Evolutionary conservation across 345 rosid genomes (phyloP).

Genomic region (Triadica sebifera): DNA sequence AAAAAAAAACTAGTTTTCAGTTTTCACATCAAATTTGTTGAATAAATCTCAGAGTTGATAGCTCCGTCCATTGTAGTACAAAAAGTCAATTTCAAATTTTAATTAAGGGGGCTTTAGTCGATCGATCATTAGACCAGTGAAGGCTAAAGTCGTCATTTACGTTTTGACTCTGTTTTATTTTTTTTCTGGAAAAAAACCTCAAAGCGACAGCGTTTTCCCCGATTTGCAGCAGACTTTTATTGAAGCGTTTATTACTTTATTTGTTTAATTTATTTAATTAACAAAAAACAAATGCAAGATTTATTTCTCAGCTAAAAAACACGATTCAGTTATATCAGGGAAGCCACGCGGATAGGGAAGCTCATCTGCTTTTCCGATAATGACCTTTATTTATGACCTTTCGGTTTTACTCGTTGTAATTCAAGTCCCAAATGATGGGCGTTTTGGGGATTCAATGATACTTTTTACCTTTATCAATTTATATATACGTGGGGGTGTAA

Average conservation of each 20-base stretch:
- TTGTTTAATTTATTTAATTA: neutral
- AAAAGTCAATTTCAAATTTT: neutral
- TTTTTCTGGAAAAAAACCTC: too few relatives aligned
- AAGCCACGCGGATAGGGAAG: neutral
- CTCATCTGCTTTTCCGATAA: neutral
- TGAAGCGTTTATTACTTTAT: neutral
- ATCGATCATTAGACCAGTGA: neutral
- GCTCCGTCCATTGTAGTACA: neutral
- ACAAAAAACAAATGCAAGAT: too few relatives aligned
- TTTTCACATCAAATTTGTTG: neutral
- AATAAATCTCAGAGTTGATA: too few relatives aligned
- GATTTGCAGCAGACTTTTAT: constrained; percentile 5
- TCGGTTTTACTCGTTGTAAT: neutral
- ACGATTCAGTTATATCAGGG: neutral
- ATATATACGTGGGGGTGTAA: constrained; percentile 14
- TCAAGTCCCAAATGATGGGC: neutral
- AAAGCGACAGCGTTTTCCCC: neutral
- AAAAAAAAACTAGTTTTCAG: too few relatives aligned
- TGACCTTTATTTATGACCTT: neutral
- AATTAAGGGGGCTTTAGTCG: neutral
- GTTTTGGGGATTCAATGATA: neutral
- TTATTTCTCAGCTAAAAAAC: neutral
- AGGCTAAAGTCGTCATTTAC: neutral
- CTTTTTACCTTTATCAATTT: neutral
- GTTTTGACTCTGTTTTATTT: neutral